Evolutionary conservation across 192 early-diverging fungal species (phyloP).

Genomic region (Paraglomus brasilianum): DNA sequence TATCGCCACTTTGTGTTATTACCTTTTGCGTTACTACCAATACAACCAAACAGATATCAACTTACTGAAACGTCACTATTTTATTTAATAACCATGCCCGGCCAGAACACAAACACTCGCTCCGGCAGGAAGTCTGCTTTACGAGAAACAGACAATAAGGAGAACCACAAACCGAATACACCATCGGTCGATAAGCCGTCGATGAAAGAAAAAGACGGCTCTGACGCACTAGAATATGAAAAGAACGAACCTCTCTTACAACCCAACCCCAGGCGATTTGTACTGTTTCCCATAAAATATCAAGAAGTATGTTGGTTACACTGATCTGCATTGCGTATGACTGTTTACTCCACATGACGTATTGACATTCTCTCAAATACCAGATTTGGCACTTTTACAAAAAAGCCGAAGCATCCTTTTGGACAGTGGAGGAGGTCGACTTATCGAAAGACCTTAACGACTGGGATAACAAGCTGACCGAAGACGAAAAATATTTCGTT

Average conservation of each 20-base stretch:
- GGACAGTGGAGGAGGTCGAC: slow-evolving; percentile 96
- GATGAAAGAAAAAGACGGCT: too few relatives aligned
- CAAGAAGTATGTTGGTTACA: slow-evolving; percentile 58
- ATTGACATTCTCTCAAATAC: slow-evolving; percentile 21
- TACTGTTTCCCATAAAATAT: slow-evolving; percentile 93
- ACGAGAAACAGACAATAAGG: too few relatives aligned
- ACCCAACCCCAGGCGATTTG: slow-evolving; percentile 79
- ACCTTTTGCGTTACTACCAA: too few relatives aligned
- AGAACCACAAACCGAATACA: too few relatives aligned
- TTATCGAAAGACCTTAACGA: slow-evolving; percentile 87
- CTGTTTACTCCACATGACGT: background rate
- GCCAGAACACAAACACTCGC: too few relatives aligned
- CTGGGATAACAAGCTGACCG: slow-evolving; percentile 83
- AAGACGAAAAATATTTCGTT: slow-evolving; percentile 89
- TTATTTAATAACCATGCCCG: too few relatives aligned
- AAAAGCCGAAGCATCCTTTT: slow-evolving; percentile 96
- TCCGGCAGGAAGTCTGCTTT: too few relatives aligned
- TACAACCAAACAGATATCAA: too few relatives aligned
- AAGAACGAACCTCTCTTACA: slow-evolving; percentile 42
- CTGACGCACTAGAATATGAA: too few relatives aligned
- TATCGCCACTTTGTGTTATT: too few relatives aligned
- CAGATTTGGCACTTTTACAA: slow-evolving; percentile 97
- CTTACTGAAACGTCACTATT: too few relatives aligned
- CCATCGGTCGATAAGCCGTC: too few relatives aligned
- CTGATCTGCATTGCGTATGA: background rate